Evolutionary conservation across 1,284 basidiomycete species (phyloP).

Genomic region (Fomes fomentarius): DNA sequence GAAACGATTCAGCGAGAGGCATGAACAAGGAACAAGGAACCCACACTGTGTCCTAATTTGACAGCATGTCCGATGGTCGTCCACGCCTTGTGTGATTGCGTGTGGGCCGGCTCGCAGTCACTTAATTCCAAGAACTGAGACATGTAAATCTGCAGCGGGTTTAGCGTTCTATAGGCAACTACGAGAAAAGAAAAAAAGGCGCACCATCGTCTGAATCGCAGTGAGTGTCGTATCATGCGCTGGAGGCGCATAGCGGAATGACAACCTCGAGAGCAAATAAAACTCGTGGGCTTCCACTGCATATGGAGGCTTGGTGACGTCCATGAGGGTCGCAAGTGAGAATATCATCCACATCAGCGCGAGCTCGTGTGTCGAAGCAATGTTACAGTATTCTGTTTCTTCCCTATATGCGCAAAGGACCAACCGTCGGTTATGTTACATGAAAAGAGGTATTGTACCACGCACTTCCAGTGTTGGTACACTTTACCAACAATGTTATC

Average conservation of each 20-base stretch:
- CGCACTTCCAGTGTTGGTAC: constrained; percentile 46
- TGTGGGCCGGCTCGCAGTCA: constrained; percentile 46
- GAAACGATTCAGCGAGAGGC: background rate
- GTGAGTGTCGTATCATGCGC: constrained; percentile 51
- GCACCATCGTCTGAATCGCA: constrained; percentile 55
- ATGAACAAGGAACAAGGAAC: constrained; percentile 22
- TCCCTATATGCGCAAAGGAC: constrained; percentile 1
- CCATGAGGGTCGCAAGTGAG: constrained; percentile 47
- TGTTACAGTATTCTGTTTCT: constrained; percentile 5
- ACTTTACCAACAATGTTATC: constrained; percentile 51
- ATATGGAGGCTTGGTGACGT: constrained; percentile 45
- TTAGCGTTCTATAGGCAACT: background rate
- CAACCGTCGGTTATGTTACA: background rate
- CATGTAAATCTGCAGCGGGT: constrained; percentile 55
- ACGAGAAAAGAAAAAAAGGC: constrained; percentile 19
- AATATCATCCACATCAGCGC: constrained; percentile 58
- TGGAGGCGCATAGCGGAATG: constrained; percentile 50
- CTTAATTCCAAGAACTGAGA: constrained; percentile 60
- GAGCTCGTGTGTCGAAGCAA: constrained; percentile 44
- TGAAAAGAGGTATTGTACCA: background rate
- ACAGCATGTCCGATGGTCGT: constrained; percentile 59
- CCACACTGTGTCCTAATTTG: constrained; percentile 59
- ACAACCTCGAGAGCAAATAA: constrained; percentile 54
- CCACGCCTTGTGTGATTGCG: constrained; percentile 53
- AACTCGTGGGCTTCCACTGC: constrained; percentile 59